Evolutionary conservation across 768 basidiomycete genomes (phyloP), one percentile per base, ranked within the genome.

Genomic region (Suillus cothurnatus): DNA sequence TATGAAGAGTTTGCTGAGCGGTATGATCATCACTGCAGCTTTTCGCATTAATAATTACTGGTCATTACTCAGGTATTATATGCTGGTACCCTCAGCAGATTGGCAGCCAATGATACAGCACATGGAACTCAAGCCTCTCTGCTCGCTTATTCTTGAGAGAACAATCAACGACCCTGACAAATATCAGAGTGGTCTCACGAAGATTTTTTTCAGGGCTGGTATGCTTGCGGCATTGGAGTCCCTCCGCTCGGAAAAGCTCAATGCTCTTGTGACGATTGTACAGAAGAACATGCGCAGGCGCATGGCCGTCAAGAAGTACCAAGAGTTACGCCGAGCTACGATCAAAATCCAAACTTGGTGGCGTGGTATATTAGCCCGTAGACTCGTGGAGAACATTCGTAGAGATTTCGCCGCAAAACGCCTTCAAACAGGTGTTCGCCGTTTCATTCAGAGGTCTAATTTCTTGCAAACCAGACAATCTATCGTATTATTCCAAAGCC

Each of bases 191-290:
- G 97, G 97, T 70, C 84, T 95, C 34, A 99, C 94, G 32, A 99
- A 99, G 80, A 98, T 99, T 70, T 99, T 99, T 82, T 99, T 99
- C 86, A 88, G 97, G 66, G 96, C 97, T 15, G 97, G 97, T 68
- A 98, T 99, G 95, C 90, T 99, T 63, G 97, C 97, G 32, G 92
- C 92, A 7, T 84, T 99, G 53, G 97, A 99, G 79, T 88, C 93
- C 19, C 83, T 96, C 63, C 92, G 97, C 47, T 89, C 95, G 8
- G 89, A 92, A 66, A 85, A 93, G 65, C 85, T 99, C 61, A 96
- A 97, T 73, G 82, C 89, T 26, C 87, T 99, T 79, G 94, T 96
- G 66, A 97, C 95, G 15, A 86, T 97, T 61, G 91, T 99, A 3
- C 97, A 99, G 81, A 99, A 99, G 87, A 98, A 99, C 77, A 91